Base-by-base conservation (phyloP, 768 basidiomycete species). In the Boletus sp. region DNA sequence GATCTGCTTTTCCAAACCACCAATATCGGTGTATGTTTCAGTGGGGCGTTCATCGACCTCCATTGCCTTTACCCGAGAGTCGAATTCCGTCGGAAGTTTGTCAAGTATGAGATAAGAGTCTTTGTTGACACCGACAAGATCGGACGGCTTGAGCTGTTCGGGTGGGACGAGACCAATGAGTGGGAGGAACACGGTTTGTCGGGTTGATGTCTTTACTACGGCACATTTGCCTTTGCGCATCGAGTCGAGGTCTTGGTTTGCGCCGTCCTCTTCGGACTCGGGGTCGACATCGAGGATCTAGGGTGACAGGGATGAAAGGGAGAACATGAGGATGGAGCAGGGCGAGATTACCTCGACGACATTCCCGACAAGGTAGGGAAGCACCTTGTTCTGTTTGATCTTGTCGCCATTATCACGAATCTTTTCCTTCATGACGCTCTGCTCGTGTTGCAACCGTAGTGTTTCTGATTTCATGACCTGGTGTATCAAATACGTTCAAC, bases 21-120 rank as follows among this genome's bases (percentile, higher is more conserved):
- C 97, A 56, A 99, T 96, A 72, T 95, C 93, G 23, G 94, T 95
- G 66, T 98, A 98, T 3, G 87, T 91, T 71, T 98, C 97, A 13
- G 95, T 98, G 33, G 97, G 97, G 48, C 93, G 81, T 70, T 98
- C 97, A 61, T 99, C 97, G 1, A 99, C 97, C 67, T 99, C 97
- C 97, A 99, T 99, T 9, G 97, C 97, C 72, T 98, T 98, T 25
- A 99, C 97, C 43, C 97, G 85, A 34, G 93, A 94, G 71, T 99
- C 97, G 66, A 93, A 98, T 75, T 99, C 97, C 25, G 90, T 90
- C 4, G 97, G 97, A 23, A 99, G 82, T 4, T 87, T 95, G 71
- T 98, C 97, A 35, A 99, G 82, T 33, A 98, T 84, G 60, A 99
- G 87, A 69, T 98, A 98, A 10, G 96, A 98, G 70, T 99, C 97